These are phyloP conservation scores for Syzygium grande DNA, from an alignment of 345 rosid species.

Conservation along the genomic window DNA sequence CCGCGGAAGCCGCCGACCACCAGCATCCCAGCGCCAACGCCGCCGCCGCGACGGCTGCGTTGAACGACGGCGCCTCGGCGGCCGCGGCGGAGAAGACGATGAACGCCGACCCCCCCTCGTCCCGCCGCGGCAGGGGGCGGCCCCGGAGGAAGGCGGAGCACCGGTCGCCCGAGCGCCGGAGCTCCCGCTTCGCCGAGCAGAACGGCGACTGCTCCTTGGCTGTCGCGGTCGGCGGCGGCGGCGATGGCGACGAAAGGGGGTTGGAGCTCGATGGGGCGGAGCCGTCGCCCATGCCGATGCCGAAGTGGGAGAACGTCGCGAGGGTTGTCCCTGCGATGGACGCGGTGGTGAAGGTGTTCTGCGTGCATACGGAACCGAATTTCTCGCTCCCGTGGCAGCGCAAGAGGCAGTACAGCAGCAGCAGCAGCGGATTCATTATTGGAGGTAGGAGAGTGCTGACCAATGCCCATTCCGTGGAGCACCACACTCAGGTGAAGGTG, in stretches of 20 bases:
- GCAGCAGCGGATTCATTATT: constrained; percentile 76
- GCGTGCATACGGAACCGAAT: constrained; percentile 91
- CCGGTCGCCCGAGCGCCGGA: constrained; percentile 21
- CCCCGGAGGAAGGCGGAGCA: constrained; percentile 29
- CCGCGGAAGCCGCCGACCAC: constrained; percentile 21
- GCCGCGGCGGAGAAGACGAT: constrained; percentile 29
- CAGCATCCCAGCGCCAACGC: constrained; percentile 3
- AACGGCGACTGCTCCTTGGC: constrained; percentile 27
- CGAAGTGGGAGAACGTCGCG: constrained; percentile 61
- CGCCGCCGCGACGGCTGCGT: constrained; percentile 4
- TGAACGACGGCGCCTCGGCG: constrained; percentile 28
- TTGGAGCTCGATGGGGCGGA: constrained; percentile 2
- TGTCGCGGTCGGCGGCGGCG: constrained; percentile 7
- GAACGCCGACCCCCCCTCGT: constrained; percentile 20
- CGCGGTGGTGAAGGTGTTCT: constrained; percentile 87
- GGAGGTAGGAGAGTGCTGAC: constrained; percentile 75
- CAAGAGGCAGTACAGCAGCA: constrained; percentile 80
- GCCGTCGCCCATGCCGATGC: constrained; percentile 19
- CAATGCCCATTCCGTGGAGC: constrained; percentile 92
- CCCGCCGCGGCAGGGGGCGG: constrained; percentile 47
- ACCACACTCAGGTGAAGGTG: constrained; percentile 84
- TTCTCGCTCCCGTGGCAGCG: constrained; percentile 92
- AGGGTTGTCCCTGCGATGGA: constrained; percentile 81
- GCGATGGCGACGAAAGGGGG: neutral
- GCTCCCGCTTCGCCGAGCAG: constrained; percentile 22